Conservation (phyloP, 495 filamentous ascomycete species). For the Talaromyces stipitatus region DNA sequence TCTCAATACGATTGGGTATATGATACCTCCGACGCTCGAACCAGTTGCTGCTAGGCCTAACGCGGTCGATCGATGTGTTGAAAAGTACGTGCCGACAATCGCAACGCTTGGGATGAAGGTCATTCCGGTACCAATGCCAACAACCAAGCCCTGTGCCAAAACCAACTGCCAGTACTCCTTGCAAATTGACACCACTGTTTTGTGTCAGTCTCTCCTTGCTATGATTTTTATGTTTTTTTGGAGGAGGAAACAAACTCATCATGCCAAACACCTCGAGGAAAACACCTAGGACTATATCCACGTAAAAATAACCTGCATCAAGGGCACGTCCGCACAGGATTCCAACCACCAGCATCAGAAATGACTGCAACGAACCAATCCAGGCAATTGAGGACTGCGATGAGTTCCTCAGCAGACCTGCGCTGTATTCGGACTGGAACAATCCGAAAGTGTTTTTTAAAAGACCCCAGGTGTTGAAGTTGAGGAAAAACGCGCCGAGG, state of each 20-base stretch:
- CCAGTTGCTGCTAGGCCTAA: slow-evolving; percentile 44
- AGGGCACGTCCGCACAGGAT: slow-evolving; percentile 8
- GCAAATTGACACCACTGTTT: slow-evolving; percentile 26
- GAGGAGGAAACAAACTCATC: too few species aligned
- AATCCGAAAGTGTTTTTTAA: slow-evolving; percentile 48
- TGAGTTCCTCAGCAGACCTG: slow-evolving; percentile 5
- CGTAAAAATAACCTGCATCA: slow-evolving; percentile 50
- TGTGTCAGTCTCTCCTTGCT: not conserved
- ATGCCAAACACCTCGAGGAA: slow-evolving; percentile 60
- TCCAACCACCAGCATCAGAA: slow-evolving; percentile 9
- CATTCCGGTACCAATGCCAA: slow-evolving; percentile 21
- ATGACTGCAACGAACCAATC: slow-evolving; percentile 10
- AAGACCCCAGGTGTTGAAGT: slow-evolving; percentile 28
- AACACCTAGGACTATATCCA: slow-evolving; percentile 41
- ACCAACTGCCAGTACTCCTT: slow-evolving; percentile 38
- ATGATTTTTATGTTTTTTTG: too few species aligned
- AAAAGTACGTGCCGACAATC: slow-evolving; percentile 42
- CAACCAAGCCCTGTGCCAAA: slow-evolving; percentile 35
- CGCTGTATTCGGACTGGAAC: slow-evolving; percentile 39
- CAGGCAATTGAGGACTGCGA: slow-evolving; percentile 10
- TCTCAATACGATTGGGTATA: slow-evolving; percentile 35
- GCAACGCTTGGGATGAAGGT: slow-evolving; percentile 16
- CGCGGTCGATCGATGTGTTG: slow-evolving; percentile 42
- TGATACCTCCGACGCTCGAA: slow-evolving; percentile 46
- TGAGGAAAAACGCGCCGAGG: slow-evolving; percentile 19